Evolutionary conservation across 129 eudicot species (phyloP).

Genomic region (carrot (Daucus carota)): DH1_v3.0 NC_030381.2:53088001-53088500

Average conservation of each 20-base stretch:
- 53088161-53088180: too few species aligned
- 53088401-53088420: constrained; percentile 42
- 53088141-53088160: neutral
- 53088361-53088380: constrained; percentile 43
- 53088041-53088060: too few species aligned
- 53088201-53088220: neutral
- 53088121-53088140: neutral
- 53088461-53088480: neutral
- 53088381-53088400: constrained; percentile 59
- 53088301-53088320: neutral
- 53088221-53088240: neutral
- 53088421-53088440: constrained; percentile 38
- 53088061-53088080: too few species aligned
- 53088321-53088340: neutral
- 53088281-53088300: too few species aligned
- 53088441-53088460: constrained; percentile 43
- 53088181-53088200: neutral
- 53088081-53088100: too few species aligned
- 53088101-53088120: neutral
- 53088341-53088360: constrained; percentile 46
- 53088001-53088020: neutral
- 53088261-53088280: too few species aligned
- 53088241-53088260: neutral
- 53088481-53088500: neutral
- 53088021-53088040: neutral